phyloP scores from a whole-genome alignment of 768 basidiomycete genomes.

The Podaxis sp. region DNA sequence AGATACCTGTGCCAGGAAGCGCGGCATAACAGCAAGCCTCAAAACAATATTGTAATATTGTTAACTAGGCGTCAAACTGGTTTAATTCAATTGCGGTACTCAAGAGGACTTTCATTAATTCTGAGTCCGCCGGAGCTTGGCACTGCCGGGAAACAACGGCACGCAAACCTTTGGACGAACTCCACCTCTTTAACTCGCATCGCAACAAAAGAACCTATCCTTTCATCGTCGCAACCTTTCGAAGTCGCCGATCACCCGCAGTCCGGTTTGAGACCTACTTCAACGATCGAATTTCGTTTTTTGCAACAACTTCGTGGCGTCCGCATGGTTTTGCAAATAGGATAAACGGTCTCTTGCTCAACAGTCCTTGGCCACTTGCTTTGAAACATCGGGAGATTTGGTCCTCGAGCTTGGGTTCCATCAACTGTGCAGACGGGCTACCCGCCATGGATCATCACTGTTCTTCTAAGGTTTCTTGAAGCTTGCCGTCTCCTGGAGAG shows the following conservation, averaged over 20 bases:
- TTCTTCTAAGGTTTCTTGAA: not conserved
- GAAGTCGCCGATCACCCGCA: constrained; percentile 4
- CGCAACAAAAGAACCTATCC: not conserved
- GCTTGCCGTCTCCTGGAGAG: not conserved
- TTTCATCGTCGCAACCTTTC: not conserved
- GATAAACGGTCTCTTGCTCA: not conserved
- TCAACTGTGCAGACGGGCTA: not conserved
- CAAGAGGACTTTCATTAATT: constrained; percentile 13
- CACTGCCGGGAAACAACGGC: constrained; percentile 10
- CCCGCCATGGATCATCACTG: not conserved
- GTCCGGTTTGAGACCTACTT: not conserved
- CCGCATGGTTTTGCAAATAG: constrained; percentile 1
- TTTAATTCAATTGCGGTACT: constrained; percentile 4
- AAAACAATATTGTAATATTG: not conserved
- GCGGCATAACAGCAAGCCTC: not conserved
- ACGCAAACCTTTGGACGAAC: constrained; percentile 10
- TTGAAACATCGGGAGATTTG: not conserved
- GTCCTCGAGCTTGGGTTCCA: not conserved
- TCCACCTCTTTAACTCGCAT: not conserved
- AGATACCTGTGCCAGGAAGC: not conserved
- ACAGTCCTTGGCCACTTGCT: not conserved
- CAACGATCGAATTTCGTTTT: not conserved
- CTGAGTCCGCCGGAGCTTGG: constrained; percentile 10
- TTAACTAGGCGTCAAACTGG: not conserved
- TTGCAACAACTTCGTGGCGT: constrained; percentile 4